Base-by-base conservation (phyloP, 306 rosid species). In the Cyamopsis tetragonoloba region DNA sequence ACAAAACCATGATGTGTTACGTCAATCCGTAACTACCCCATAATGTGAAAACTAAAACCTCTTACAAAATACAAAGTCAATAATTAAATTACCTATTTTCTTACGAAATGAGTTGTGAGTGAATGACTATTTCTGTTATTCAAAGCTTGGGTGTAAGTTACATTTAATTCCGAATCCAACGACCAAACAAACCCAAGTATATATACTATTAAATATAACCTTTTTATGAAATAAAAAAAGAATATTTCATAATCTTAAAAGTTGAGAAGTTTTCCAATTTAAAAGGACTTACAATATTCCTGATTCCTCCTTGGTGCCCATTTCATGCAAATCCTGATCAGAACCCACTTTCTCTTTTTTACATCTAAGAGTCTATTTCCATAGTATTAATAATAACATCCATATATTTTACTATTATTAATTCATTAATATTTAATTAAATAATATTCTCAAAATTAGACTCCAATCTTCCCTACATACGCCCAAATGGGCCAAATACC, bases 291-390 rank as follows among this genome's bases (percentile, higher is more conserved):
- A 13, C 46, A 65, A n/a, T n/a, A n/a, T n/a, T n/a, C n/a, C n/a
- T n/a, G n/a, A n/a, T n/a, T n/a, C n/a, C 24, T 46, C 18, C 3
- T 19, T 3, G n/a, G 65, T 68, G 50, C 72, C 70, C 50, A 59
- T 60, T 32, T 48, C 41, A 9, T 77, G 81, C 72, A 67, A 71
- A 71, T 80, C 83, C 68, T 18, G 62, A 77, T 77, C 68, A 64
- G 72, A 56, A 43, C 48, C 77, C 74, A 80, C 62, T 53, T 46
- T 57, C 17, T 14, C 24, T 13, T 41, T n/a, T 22, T 38, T 4
- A 18, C 30, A 15, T 62, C 31, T 48, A n/a, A 53, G 56, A 23
- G 15, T 35, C 5, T 12, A 66, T 7, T n/a, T 66, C 66, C 64
- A 61, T 20, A 27, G 27, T 22, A 54, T 26, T 27, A 15, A 15